A percentile compares a stretch with the other conserved stretches of the same genome.
Evolutionary conservation across 164 flowering plant genomes (phyloP).

Genomic region (Annona squamosa): DNA sequence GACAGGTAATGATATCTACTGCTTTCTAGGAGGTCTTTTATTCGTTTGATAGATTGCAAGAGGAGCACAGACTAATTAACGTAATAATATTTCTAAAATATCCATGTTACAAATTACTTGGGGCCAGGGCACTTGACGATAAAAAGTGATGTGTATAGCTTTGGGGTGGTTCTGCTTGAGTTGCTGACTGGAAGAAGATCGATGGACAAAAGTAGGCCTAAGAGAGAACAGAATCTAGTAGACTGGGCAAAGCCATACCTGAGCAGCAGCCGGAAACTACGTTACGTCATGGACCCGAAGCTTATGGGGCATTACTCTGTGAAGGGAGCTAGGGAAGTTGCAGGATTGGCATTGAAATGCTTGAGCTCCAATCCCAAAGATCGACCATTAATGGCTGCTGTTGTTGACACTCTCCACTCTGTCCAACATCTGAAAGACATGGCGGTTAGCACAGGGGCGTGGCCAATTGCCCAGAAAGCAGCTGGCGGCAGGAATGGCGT

Average conservation of each 20-base stretch:
- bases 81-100: too few species aligned
- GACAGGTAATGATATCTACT: slow-evolving; percentile 47
- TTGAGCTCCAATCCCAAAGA: slow-evolving; percentile 71
- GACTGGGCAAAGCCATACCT: slow-evolving; percentile 80
- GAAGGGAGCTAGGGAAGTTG: slow-evolving; percentile 75
- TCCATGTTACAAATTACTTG: too few species aligned
- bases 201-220: slow-evolving; percentile 64
- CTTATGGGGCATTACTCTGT: slow-evolving; percentile 83
- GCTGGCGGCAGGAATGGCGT: slow-evolving; percentile 22
- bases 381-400: slow-evolving; percentile 64
- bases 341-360: slow-evolving; percentile 58
- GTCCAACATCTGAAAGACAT: slow-evolving; percentile 61
- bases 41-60: too few species aligned
- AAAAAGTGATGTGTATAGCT: slow-evolving; percentile 89
- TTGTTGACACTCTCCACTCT: slow-evolving; percentile 59
- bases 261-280: slow-evolving; percentile 55
- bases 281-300: slow-evolving; percentile 72
- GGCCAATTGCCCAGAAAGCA: slow-evolving; percentile 43
- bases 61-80: too few species aligned
- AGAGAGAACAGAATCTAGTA: slow-evolving; percentile 70
- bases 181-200: slow-evolving; percentile 81
- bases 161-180: slow-evolving; percentile 88
- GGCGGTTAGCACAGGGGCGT: slow-evolving; percentile 67
- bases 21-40: neutral
- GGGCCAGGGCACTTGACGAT: slow-evolving; percentile 83